A percentile compares a stretch with the other conserved stretches of the same genome.
Conservation (phyloP, 164 flowering plant species). For the Santalum album region DNA sequence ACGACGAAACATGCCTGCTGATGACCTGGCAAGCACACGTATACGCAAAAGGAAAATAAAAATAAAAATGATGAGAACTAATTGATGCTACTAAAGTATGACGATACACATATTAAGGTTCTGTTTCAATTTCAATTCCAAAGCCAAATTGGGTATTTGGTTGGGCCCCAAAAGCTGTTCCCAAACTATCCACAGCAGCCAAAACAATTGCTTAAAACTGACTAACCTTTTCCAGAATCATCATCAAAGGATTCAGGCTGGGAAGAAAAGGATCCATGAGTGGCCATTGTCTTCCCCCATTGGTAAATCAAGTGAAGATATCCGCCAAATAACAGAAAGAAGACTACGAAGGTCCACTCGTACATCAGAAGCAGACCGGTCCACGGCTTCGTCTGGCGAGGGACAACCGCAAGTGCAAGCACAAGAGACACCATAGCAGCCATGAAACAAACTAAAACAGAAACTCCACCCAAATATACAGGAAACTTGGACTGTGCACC, state of each 20-base stretch:
- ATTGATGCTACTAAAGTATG: not conserved
- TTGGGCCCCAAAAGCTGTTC: too few relatives aligned
- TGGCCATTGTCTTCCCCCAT: constrained; percentile 58
- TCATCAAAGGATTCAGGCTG: constrained; percentile 38
- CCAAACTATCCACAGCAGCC: too few relatives aligned
- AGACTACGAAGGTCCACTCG: constrained; percentile 77
- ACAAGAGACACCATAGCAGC: constrained; percentile 54
- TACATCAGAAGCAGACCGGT: constrained; percentile 86
- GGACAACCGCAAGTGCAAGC: constrained; percentile 59
- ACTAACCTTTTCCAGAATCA: constrained; percentile 78
- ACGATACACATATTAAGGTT: not conserved
- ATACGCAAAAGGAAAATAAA: constrained; percentile 3
- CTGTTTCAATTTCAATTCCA: too few relatives aligned
- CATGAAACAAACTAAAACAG: constrained; percentile 53
- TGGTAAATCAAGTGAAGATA: constrained; percentile 53
- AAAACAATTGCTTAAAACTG: not conserved
- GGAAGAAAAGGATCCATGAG: constrained; percentile 39
- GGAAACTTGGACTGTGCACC: constrained; percentile 58
- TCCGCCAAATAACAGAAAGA: constrained; percentile 61
- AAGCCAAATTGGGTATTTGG: too few relatives aligned
- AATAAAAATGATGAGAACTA: not conserved
- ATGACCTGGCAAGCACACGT: constrained; percentile 51
- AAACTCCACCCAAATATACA: constrained; percentile 54
- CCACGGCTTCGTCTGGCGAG: constrained; percentile 95
- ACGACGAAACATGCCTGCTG: constrained; percentile 47